Percentiles rank a stretch among this genome's conserved stretches.
Evolutionary conservation across 768 basidiomycete species (phyloP).

Genomic region (Lactarius sanguifluus): DNA sequence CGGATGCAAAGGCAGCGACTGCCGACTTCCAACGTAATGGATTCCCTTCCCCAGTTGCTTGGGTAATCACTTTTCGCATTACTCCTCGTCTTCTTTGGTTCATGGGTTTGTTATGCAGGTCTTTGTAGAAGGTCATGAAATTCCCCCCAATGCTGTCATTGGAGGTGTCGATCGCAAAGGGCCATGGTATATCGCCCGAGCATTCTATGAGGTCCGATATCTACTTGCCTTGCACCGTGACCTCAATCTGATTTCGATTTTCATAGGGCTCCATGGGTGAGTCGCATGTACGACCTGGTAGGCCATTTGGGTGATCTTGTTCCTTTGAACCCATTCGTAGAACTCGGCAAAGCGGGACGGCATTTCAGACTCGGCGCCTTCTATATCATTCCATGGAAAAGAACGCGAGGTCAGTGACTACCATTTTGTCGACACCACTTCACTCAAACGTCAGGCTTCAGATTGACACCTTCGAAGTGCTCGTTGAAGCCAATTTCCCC

Average conservation of each 20-base stretch:
- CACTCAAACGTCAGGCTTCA: conserved; percentile 15
- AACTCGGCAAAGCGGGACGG: conserved; percentile 38
- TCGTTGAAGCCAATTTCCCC: conserved; percentile 36
- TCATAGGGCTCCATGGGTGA: conserved; percentile 24
- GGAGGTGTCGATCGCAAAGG: conserved; percentile 26
- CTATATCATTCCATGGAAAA: conserved; percentile 38
- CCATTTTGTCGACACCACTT: background rate
- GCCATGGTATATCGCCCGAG: conserved; percentile 25
- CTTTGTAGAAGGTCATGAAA: conserved; percentile 22
- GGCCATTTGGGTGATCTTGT: background rate
- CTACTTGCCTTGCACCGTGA: background rate
- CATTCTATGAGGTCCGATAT: conserved; percentile 27
- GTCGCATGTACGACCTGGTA: background rate
- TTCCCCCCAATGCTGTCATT: conserved; percentile 28
- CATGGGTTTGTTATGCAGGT: conserved; percentile 13
- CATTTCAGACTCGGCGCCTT: conserved; percentile 36
- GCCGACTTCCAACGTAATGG: conserved; percentile 22
- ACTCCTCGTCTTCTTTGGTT: background rate
- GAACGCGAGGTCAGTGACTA: conserved; percentile 35
- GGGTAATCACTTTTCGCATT: conserved; percentile 15
- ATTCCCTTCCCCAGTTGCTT: conserved; percentile 27
- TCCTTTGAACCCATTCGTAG: conserved; percentile 26
- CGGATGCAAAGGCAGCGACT: conserved; percentile 19
- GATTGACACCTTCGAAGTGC: conserved; percentile 38
- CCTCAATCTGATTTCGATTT: background rate